Conservation (phyloP, 768 basidiomycete species). For the Lentinula aciculospora region DNA sequence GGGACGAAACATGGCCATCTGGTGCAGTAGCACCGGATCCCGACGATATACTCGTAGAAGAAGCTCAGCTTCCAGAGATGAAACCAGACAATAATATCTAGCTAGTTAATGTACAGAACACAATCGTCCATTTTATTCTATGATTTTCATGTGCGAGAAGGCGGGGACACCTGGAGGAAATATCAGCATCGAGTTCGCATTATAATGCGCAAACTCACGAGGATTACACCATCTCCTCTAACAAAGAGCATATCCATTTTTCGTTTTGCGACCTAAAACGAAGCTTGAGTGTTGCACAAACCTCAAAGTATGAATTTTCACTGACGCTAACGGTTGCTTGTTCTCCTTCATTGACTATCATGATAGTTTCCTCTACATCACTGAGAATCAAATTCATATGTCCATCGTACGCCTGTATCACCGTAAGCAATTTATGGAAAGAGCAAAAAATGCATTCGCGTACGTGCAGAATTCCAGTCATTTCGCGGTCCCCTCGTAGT, state of each 20-base stretch:
- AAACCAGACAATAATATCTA: background rate
- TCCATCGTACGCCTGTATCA: conserved; percentile 91
- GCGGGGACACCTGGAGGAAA: conserved; percentile 64
- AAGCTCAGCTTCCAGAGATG: background rate
- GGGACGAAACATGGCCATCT: conserved; percentile 72
- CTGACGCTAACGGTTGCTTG: conserved; percentile 62
- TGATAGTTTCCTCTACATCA: conserved; percentile 96
- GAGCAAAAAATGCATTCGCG: conserved; percentile 6
- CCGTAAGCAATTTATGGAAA: conserved; percentile 11
- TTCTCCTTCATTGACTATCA: conserved; percentile 87
- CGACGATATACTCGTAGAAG: conserved; percentile 40
- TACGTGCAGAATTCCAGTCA: conserved; percentile 91
- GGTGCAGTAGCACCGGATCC: conserved; percentile 56
- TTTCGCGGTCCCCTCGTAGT: conserved; percentile 87
- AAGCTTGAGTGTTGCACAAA: background rate
- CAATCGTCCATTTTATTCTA: background rate
- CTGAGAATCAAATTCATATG: conserved; percentile 99
- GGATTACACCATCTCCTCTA: conserved; percentile 92
- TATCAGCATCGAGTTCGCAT: conserved; percentile 3
- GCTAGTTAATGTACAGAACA: background rate
- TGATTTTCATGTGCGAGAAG: conserved; percentile 47
- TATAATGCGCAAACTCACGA: conserved; percentile 47
- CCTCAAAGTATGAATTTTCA: conserved; percentile 1
- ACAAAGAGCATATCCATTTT: conserved; percentile 99
- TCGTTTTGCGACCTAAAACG: conserved; percentile 74